Conservation (phyloP, 2,329 filamentous ascomycete genomes). For the Orbilia oligospora region DNA sequence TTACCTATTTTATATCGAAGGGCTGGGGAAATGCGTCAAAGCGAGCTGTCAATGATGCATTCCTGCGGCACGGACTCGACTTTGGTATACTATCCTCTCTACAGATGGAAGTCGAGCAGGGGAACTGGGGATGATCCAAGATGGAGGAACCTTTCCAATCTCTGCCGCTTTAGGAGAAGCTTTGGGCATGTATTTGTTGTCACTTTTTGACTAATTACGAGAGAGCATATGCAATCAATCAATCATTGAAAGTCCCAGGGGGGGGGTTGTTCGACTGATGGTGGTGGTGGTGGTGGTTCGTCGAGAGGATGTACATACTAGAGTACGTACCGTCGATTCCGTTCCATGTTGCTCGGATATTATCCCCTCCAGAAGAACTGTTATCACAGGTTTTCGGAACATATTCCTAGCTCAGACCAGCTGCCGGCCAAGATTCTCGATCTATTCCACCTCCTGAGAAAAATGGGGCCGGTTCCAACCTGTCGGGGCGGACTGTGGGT, state of each 20-base stretch:
- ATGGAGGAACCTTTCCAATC: slow-evolving; percentile 53
- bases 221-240: slow-evolving; percentile 59
- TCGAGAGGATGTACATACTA: slow-evolving; percentile 43
- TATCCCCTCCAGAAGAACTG: slow-evolving; percentile 39
- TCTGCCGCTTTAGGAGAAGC: slow-evolving; percentile 61
- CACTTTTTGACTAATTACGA: slow-evolving; percentile 61
- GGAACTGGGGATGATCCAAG: slow-evolving; percentile 34
- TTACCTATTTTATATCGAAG: slow-evolving; percentile 48
- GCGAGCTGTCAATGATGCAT: slow-evolving; percentile 53
- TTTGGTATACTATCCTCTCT: slow-evolving; percentile 25
- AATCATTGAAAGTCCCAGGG: slow-evolving; percentile 8
- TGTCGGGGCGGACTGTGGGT: slow-evolving; percentile 30
- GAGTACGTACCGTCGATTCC: slow-evolving; percentile 51
- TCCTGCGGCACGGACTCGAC: slow-evolving; percentile 53
- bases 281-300: slow-evolving; percentile 22
- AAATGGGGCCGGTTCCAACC: slow-evolving; percentile 55
- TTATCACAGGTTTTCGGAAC: slow-evolving; percentile 57
- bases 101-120: slow-evolving; percentile 51
- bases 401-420: slow-evolving; percentile 60
- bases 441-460: slow-evolving; percentile 59
- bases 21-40: slow-evolving; percentile 45
- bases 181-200: slow-evolving; percentile 61
- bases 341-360: slow-evolving; percentile 55
- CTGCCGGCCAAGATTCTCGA: slow-evolving; percentile 60
- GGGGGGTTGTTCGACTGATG: not conserved